A percentile compares a stretch with the other conserved stretches of the same genome.
These are phyloP conservation scores for Mucor lusitanicus DNA, from an alignment of 371 early-diverging fungal species.

Conservation along the genomic window DNA sequence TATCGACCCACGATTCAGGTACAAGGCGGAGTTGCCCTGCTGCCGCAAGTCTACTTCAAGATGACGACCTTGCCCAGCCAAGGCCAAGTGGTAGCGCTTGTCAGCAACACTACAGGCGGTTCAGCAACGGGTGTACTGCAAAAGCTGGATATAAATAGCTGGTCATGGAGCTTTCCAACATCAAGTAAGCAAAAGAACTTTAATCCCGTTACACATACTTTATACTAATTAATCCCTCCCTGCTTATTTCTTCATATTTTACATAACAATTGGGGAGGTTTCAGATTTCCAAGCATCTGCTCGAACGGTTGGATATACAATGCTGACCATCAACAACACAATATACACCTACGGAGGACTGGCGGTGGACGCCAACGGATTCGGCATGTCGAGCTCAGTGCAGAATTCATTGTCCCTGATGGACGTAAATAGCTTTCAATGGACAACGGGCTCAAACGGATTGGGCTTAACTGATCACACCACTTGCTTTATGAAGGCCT, in stretches of 20 bases:
- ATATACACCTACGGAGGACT: constrained; percentile 49
- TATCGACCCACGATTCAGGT: constrained; percentile 34
- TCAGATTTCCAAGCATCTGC: constrained; percentile 25
- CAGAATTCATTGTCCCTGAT: constrained; percentile 40
- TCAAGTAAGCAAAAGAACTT: constrained; percentile 32
- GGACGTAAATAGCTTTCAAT: constrained; percentile 42
- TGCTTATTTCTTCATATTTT: not conserved
- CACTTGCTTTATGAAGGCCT: constrained; percentile 42
- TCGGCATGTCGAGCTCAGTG: constrained; percentile 27
- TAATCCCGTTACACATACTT: not conserved
- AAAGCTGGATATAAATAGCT: constrained; percentile 45
- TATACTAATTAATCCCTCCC: not conserved
- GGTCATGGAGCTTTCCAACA: constrained; percentile 51
- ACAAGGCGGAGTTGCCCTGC: constrained; percentile 22
- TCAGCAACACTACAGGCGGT: constrained; percentile 40
- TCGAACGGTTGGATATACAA: constrained; percentile 30
- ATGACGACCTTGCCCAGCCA: constrained; percentile 37
- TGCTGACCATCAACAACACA: constrained; percentile 37
- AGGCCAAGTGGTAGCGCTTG: constrained; percentile 41
- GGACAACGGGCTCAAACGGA: constrained; percentile 45
- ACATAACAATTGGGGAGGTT: not conserved
- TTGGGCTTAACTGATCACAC: constrained; percentile 44
- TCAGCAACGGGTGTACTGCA: constrained; percentile 36
- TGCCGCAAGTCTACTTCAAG: constrained; percentile 39
- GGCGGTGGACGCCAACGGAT: constrained; percentile 38